Conservation (phyloP, 148 eudicot species). For the Silene latifolia region DNA sequence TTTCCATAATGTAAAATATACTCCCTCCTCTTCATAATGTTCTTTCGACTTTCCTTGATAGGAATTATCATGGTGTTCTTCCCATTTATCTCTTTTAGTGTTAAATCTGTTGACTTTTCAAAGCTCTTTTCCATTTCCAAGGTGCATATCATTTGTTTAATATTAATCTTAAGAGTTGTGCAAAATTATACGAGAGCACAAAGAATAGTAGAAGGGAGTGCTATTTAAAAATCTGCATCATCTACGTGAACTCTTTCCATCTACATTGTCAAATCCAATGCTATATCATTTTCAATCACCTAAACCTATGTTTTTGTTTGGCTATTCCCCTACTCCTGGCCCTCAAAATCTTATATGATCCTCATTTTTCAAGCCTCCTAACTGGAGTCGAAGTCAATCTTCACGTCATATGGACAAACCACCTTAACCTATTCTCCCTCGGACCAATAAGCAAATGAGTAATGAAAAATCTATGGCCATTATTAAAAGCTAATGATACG, state of each 20-base stretch:
- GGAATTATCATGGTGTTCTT: too few relatives aligned
- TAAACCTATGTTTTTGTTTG: not conserved
- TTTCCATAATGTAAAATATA: too few relatives aligned
- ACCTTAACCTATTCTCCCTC: not conserved
- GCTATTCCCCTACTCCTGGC: not conserved
- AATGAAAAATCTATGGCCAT: not conserved
- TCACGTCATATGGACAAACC: not conserved
- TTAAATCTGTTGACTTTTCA: too few relatives aligned
- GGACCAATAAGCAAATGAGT: not conserved
- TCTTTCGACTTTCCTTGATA: too few relatives aligned
- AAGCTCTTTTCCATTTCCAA: too few relatives aligned
- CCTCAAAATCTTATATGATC: not conserved
- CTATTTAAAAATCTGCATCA: not conserved
- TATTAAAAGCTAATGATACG: not conserved
- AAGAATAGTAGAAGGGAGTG: too few relatives aligned
- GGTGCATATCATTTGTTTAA: too few relatives aligned
- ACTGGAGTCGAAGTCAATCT: not conserved
- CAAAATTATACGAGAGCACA: too few relatives aligned
- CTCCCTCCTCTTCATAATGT: too few relatives aligned
- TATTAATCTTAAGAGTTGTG: too few relatives aligned
- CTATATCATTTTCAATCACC: not conserved
- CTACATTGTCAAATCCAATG: not conserved
- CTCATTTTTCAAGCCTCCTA: not conserved
- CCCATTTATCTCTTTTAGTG: too few relatives aligned
- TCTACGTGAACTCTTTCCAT: not conserved